Base-by-base conservation (phyloP, 495 filamentous ascomycete genomes). In the Sphaerosporella brunnea region DNA sequence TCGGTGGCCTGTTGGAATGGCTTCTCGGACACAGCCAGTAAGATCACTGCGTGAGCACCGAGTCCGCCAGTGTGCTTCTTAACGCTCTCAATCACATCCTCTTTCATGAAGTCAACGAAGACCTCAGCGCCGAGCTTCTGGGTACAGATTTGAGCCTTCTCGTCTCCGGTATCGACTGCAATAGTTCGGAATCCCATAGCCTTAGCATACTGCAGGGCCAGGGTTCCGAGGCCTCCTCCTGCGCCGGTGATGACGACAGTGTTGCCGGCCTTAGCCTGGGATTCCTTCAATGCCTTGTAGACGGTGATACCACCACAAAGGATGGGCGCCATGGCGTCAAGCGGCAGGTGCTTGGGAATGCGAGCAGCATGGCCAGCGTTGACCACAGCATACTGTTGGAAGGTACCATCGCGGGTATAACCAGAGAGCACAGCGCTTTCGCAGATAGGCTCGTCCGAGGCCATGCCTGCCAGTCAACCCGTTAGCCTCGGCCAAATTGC, bases 1-100 rank as follows among this genome's bases (percentile, higher is more conserved):
- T 79, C 78, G 30, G 79, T 73, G 8, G 87, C 87, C 64, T 95
- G 87, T 65, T 93, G 84, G 75, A 94, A 94, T 18, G 87, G 87
- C 66, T 79, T 82, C 68, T 94, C 87, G 48, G 68, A 73, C 19
- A 81, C 84, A 35, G 87, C 88, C 7, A 94, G 72, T 32, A 93
- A 64, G 44, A 96, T 68, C 34, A 92, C 88, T 2, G 84, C 87
- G 53, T 94, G 84, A 1, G 88, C 83, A 23, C 87, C 87, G 11
- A 82, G 70, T 4, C 84, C 84, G 36, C 82, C 83, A 1, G 83
- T 90, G 2, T 77, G 74, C 11, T 69, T 73, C 67, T 86, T 79
- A 36, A 95, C 87, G 41, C 85, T 80, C 35, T 71, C 69, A 38
- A 93, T 81, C n/a, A 94, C 59, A 60, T 94, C 77, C 51, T 75